Evolutionary conservation across 202 grass and related monocot species (phyloP), one percentile per base, ranked within the genome.

Genomic region (Schoenoplectus tabernaemontani): DNA sequence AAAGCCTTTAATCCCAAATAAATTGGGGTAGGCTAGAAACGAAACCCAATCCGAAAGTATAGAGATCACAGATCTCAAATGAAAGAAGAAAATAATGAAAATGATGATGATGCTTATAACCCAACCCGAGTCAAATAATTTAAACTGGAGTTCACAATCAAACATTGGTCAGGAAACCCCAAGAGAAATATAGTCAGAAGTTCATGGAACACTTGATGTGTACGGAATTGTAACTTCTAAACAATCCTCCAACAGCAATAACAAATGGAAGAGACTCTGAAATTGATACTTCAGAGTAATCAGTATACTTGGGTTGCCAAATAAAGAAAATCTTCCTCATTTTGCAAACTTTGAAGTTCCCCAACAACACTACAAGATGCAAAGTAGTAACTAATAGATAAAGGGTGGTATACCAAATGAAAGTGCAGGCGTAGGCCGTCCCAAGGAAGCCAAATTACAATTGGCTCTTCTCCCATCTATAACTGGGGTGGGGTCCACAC

Each of bases 391-490:
- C 1, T 51, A 80, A 32, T 22, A 33, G 2, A 33, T 47, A 50
- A 50, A 19, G 17, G 84, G 9, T 83, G 81, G n/a, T 78, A 15
- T 93, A 97, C 91, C 87, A 37, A 34, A 84, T 22, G 72, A 33
- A 41, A 81, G 42, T 51, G 81, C 57, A 86, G 90, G 84, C 46
- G 86, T 86, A 20, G 89, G 86, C 15, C 89, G 91, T 6, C 94
- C 94, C 64, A 92, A 82, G 42, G 91, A 93, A 61, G 94, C 94
- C 80, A 97, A 88, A 65, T 97, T 97, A 68, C 94, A 97, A 75
- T 97, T 97, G 15, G 91, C 91, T 38, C 80, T 86, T 80, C 94
- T 91, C 70, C 91, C 89, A 28, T 93, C 94, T 51, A 97, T 97
- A 53, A 97, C 67, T 0, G 94, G 94, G 26, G 81, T 84, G 2